Conservation (phyloP, 2,329 filamentous ascomycete species). For the Aspergillus proliferans region DNA sequence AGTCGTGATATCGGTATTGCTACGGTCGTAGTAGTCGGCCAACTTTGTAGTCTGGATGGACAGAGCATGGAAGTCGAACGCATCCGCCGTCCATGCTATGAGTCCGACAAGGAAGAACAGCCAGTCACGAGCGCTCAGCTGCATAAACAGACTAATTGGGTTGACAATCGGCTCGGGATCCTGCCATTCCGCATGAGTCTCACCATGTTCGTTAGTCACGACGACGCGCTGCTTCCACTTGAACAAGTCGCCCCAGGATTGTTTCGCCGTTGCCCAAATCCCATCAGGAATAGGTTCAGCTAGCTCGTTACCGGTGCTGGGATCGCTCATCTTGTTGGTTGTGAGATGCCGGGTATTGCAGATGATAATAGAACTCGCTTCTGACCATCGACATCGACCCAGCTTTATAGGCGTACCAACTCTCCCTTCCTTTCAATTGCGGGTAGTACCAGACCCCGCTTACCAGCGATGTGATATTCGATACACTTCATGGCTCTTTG, state of each 20-base stretch:
- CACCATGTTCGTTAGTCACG: slow-evolving; percentile 48
- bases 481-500: background rate
- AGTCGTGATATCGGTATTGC: slow-evolving; percentile 66
- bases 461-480: background rate
- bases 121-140: slow-evolving; percentile 63
- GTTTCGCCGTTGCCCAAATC: slow-evolving; percentile 57
- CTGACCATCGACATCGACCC: background rate
- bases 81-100: slow-evolving; percentile 71
- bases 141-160: slow-evolving; percentile 61
- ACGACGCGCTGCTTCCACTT: slow-evolving; percentile 68
- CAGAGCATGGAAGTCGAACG: slow-evolving; percentile 77
- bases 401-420: background rate
- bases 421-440: background rate
- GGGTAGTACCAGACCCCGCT: background rate
- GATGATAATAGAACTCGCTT: background rate
- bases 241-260: slow-evolving; percentile 60
- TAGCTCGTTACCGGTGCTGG: slow-evolving; percentile 35
- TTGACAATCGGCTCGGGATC: slow-evolving; percentile 60
- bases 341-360: background rate
- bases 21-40: slow-evolving; percentile 51
- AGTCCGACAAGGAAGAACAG: slow-evolving; percentile 70
- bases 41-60: slow-evolving; percentile 72
- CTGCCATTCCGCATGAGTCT: slow-evolving; percentile 63
- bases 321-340: background rate
- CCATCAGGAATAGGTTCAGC: slow-evolving; percentile 65